A percentile compares a stretch with the other conserved stretches of the same genome.
These are phyloP conservation scores for Collybia nuda DNA, from an alignment of 768 basidiomycete genomes.

Conservation along the genomic window DNA sequence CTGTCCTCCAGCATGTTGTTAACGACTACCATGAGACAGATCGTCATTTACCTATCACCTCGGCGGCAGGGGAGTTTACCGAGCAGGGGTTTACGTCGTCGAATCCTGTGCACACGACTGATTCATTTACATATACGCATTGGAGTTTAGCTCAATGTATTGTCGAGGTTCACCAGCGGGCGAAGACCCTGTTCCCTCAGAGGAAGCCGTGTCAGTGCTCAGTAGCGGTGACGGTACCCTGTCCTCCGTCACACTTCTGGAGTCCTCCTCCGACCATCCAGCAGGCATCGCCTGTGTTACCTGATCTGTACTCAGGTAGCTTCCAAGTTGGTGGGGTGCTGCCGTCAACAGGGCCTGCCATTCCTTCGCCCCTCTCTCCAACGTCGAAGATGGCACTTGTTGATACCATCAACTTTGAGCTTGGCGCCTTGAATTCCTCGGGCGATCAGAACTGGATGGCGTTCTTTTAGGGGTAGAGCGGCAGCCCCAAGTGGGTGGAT, in stretches of 20 bases:
- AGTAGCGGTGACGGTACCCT: conserved; percentile 18
- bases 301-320: conserved; percentile 32
- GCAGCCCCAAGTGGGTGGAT: no score
- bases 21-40: conserved; percentile 13
- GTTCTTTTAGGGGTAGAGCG: conserved; percentile 33
- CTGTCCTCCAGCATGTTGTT: conserved; percentile 33
- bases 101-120: conserved; percentile 16
- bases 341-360: conserved; percentile 9
- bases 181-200: conserved; percentile 39
- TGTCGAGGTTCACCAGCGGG: conserved; percentile 45
- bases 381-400: conserved; percentile 41
- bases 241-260: conserved; percentile 47
- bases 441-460: conserved; percentile 47
- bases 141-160: conserved; percentile 45
- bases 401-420: conserved; percentile 48
- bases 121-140: conserved; percentile 41
- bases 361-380: conserved; percentile 20
- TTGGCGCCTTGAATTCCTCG: conserved; percentile 42
- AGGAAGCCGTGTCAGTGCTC: conserved; percentile 46
- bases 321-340: conserved; percentile 20
- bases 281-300: conserved; percentile 36
- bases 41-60: no score
- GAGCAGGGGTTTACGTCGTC: conserved; percentile 17
- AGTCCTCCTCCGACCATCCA: conserved; percentile 35
- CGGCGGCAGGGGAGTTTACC: not conserved